A percentile compares a stretch with the other conserved stretches of the same genome.
phyloP scores from a whole-genome alignment of 1,139 yeast species.

The Taphrina betulina region DNA sequence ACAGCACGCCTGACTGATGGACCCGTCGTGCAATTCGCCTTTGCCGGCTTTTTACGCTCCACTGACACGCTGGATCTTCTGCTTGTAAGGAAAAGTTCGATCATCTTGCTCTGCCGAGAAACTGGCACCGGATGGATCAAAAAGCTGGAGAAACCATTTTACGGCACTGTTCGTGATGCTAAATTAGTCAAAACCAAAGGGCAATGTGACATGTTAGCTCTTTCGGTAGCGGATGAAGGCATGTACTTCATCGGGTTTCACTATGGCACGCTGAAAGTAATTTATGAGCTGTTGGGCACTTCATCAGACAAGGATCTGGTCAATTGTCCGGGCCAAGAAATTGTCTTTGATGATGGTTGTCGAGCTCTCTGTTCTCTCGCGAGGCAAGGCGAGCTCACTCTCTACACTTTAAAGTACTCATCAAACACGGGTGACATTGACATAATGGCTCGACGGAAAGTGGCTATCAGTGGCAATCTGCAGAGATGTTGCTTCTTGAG shows the following conservation, averaged over 20 bases:
- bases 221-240: neutral
- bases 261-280: neutral
- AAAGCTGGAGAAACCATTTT: neutral
- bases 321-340: neutral
- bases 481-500: neutral
- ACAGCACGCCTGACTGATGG: too few species aligned
- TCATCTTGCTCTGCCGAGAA: neutral
- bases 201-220: neutral
- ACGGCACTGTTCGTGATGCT: conserved; percentile 3
- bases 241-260: neutral
- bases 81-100: neutral
- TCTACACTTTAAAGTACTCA: neutral
- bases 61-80: neutral
- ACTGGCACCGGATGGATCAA: neutral
- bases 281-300: neutral
- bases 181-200: neutral
- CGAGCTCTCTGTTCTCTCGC: conserved; percentile 6
- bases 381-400: conserved; percentile 1
- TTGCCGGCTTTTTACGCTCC: neutral
- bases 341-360: neutral
- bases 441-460: neutral
- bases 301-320: neutral
- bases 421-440: neutral
- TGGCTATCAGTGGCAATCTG: neutral
- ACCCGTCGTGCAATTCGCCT: neutral